phyloP scores from a whole-genome alignment of 1,284 basidiomycete genomes.

The Leccinum fuscescens region DNA sequence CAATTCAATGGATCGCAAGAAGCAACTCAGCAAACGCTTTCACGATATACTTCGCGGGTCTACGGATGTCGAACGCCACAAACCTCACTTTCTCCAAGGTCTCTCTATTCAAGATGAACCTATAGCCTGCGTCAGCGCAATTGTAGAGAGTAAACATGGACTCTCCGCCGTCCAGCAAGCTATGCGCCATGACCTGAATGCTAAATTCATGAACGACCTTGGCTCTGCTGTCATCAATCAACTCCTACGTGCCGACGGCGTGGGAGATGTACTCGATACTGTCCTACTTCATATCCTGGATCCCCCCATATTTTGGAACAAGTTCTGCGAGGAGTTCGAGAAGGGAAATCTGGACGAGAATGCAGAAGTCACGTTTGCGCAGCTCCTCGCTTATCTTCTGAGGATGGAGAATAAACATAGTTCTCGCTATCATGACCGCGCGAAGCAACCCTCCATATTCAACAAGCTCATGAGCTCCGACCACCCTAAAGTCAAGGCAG shows the following conservation, averaged over 20 bases:
- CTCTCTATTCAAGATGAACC: slow-evolving; percentile 43
- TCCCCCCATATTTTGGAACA: slow-evolving; percentile 54
- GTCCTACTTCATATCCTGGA: slow-evolving; percentile 44
- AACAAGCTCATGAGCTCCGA: slow-evolving; percentile 37
- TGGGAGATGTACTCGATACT: slow-evolving; percentile 46
- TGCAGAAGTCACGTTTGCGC: slow-evolving; percentile 44
- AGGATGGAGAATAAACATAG: slow-evolving; percentile 38
- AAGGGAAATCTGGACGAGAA: slow-evolving; percentile 36
- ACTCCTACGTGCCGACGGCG: slow-evolving; percentile 39
- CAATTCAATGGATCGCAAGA: slow-evolving; percentile 22
- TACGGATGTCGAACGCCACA: slow-evolving; percentile 14
- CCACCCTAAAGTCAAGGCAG: slow-evolving; percentile 31
- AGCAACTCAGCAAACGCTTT: slow-evolving; percentile 27
- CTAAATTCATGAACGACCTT: slow-evolving; percentile 45
- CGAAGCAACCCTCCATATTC: slow-evolving; percentile 35
- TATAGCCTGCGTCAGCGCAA: slow-evolving; percentile 38
- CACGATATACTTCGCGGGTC: slow-evolving; percentile 24
- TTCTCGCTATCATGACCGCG: slow-evolving; percentile 39
- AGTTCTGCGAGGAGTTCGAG: slow-evolving; percentile 42
- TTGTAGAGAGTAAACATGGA: slow-evolving; percentile 42
- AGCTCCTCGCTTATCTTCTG: slow-evolving; percentile 51
- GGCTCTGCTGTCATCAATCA: slow-evolving; percentile 41
- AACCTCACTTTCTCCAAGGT: slow-evolving; percentile 46
- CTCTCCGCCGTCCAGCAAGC: slow-evolving; percentile 42
- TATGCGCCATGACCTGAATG: slow-evolving; percentile 43